Conservation (phyloP, 768 basidiomycete genomes). For the Russula sp. region DNA sequence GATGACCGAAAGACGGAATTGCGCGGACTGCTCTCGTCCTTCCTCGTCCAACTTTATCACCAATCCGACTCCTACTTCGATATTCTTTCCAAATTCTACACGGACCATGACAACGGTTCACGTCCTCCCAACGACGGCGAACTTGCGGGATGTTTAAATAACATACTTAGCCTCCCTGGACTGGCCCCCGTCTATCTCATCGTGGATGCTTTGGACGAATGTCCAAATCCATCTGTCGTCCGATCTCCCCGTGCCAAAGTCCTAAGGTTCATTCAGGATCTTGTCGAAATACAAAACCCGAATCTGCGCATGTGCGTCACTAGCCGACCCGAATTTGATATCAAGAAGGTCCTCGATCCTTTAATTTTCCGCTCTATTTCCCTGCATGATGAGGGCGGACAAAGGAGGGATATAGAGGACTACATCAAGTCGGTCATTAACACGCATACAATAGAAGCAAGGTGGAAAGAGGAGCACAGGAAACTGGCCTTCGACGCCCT, state of each 20-base stretch:
- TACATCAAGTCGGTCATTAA: background rate
- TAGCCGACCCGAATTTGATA: background rate
- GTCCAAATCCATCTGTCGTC: background rate
- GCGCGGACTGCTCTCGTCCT: background rate
- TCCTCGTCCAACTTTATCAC: background rate
- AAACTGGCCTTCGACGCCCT: background rate
- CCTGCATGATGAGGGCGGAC: background rate
- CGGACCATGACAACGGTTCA: background rate
- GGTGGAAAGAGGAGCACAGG: background rate
- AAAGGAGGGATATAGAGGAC: background rate
- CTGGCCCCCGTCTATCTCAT: background rate
- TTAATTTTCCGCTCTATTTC: background rate
- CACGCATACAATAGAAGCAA: background rate
- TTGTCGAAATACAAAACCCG: background rate
- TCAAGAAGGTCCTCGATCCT: background rate
- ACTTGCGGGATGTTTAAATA: background rate
- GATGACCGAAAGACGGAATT: background rate
- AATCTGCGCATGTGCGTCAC: background rate
- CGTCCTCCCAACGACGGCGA: background rate
- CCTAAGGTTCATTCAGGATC: background rate
- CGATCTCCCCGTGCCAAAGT: background rate
- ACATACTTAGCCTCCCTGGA: background rate
- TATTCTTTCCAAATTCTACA: background rate
- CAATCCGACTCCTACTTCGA: background rate
- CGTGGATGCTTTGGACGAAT: background rate